Percentiles rank a stretch among this genome's conserved stretches.
Evolutionary conservation across 2,329 filamentous ascomycete genomes (phyloP).

Genomic region (Beauveria medogensis): DNA sequence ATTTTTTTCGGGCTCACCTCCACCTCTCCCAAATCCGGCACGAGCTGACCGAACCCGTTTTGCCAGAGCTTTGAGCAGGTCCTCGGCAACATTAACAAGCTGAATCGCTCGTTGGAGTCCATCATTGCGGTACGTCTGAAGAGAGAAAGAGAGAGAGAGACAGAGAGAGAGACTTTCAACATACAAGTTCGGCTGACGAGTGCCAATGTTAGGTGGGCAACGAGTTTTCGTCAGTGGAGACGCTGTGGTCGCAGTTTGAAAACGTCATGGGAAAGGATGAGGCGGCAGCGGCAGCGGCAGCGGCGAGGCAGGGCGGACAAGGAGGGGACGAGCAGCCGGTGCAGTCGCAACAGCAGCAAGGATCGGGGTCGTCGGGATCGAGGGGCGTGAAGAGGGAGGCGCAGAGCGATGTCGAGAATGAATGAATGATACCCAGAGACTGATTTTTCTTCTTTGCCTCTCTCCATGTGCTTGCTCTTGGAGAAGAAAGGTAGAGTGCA

Average conservation of each 20-base stretch:
- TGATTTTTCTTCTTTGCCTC: background rate
- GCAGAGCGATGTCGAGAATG: conserved; percentile 2
- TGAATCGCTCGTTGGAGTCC: conserved; percentile 86
- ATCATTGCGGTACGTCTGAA: conserved; percentile 62
- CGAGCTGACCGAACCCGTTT: too few relatives aligned
- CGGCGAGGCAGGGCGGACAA: conserved; percentile 19
- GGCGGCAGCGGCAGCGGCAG: conserved; percentile 9
- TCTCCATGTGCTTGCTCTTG: background rate
- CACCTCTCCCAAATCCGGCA: too few relatives aligned
- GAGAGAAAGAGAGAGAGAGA: background rate
- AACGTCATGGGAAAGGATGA: conserved; percentile 79
- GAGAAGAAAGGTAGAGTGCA: background rate
- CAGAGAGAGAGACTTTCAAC: background rate
- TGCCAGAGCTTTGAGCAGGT: conserved; percentile 75
- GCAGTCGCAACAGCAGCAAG: background rate
- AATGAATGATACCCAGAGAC: background rate
- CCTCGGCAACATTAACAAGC: conserved; percentile 88
- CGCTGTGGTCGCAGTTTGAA: conserved; percentile 95
- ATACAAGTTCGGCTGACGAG: background rate
- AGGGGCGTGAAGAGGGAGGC: conserved; percentile 5
- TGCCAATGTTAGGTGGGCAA: conserved; percentile 62
- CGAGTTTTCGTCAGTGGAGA: conserved; percentile 95
- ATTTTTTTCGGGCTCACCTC: too few relatives aligned
- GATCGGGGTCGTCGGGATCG: conserved; percentile 4
- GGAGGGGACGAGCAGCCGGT: conserved; percentile 16